phyloP scores from a whole-genome alignment of 2,329 filamentous ascomycete species.

The Clonostachys solani region DNA sequence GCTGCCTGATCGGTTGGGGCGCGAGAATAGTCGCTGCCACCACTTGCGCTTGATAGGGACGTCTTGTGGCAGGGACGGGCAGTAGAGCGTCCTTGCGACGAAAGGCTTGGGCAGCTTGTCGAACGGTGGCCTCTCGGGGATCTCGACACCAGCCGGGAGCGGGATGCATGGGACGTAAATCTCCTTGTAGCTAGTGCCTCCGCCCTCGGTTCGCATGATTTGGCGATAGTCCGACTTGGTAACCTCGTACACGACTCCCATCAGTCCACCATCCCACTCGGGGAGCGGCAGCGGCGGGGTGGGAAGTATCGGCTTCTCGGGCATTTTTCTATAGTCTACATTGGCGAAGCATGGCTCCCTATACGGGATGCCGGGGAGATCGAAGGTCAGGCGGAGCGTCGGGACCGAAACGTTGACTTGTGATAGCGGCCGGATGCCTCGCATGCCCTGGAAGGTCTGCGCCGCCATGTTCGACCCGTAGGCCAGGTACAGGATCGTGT shows the following conservation, averaged over 20 bases:
- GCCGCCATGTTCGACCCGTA: conserved; percentile 88
- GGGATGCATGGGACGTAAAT: conserved; percentile 74
- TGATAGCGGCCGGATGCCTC: conserved; percentile 78
- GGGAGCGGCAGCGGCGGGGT: conserved; percentile 19
- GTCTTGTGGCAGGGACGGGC: conserved; percentile 20
- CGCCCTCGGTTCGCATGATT: conserved; percentile 89
- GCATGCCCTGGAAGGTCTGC: conserved; percentile 72
- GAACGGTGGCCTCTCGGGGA: conserved; percentile 59
- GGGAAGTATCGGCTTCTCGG: conserved; percentile 28
- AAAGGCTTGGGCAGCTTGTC: conserved; percentile 57
- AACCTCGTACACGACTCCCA: conserved; percentile 95
- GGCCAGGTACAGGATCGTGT: conserved; percentile 72
- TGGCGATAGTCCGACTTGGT: conserved; percentile 75
- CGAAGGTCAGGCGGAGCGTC: conserved; percentile 73
- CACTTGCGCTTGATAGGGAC: conserved; percentile 23
- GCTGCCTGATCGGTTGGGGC: conserved; percentile 18
- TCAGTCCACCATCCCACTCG: conserved; percentile 75
- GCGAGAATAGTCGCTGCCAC: conserved; percentile 40
- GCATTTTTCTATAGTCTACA: conserved; percentile 55
- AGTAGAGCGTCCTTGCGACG: conserved; percentile 78
- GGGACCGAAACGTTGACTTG: conserved; percentile 80
- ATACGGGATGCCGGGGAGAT: conserved; percentile 83
- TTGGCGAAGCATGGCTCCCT: conserved; percentile 91
- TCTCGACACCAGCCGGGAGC: conserved; percentile 40
- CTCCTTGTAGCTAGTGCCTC: conserved; percentile 79